These are phyloP conservation scores for Tothia fuscella DNA, from an alignment of 2,329 filamentous ascomycete species.

Conservation along the genomic window DNA sequence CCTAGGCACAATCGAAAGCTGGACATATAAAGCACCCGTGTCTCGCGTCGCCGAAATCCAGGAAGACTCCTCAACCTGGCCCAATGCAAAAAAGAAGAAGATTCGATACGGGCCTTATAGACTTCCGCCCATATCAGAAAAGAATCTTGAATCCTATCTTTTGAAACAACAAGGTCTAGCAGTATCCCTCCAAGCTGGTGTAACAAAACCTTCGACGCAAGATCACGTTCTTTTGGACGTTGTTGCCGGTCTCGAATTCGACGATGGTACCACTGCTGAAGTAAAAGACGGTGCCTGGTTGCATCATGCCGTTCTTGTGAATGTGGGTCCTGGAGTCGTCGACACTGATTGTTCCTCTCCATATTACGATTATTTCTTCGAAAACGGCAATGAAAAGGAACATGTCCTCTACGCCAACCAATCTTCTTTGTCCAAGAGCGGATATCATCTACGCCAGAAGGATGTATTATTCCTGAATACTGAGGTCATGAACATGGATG, in stretches of 20 bases:
- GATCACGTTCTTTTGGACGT: too few species aligned
- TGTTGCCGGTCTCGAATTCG: neutral
- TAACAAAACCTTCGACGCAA: slow-evolving; percentile 8
- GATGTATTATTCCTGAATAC: slow-evolving; percentile 6
- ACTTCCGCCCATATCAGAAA: neutral
- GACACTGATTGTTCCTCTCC: too few species aligned
- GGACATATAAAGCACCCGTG: too few species aligned
- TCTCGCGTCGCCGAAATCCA: too few species aligned
- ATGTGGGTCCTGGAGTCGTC: neutral
- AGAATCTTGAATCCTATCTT: neutral
- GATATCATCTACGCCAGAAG: neutral
- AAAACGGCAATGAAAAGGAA: slow-evolving; percentile 5
- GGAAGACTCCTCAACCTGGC: too few species aligned
- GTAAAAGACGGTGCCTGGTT: neutral
- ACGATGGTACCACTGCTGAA: neutral
- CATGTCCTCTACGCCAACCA: neutral
- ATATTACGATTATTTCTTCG: slow-evolving; percentile 7
- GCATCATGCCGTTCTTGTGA: neutral
- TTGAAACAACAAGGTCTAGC: neutral
- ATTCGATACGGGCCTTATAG: neutral
- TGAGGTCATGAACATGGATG: slow-evolving; percentile 10
- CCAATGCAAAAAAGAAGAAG: slow-evolving; percentile 1
- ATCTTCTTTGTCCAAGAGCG: neutral
- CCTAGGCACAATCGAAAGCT: too few species aligned
- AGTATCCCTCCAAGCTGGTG: neutral